These are phyloP conservation scores for Cucurbitaria berberidis DNA, from an alignment of 2,329 filamentous ascomycete species.

Conservation along the genomic window DNA sequence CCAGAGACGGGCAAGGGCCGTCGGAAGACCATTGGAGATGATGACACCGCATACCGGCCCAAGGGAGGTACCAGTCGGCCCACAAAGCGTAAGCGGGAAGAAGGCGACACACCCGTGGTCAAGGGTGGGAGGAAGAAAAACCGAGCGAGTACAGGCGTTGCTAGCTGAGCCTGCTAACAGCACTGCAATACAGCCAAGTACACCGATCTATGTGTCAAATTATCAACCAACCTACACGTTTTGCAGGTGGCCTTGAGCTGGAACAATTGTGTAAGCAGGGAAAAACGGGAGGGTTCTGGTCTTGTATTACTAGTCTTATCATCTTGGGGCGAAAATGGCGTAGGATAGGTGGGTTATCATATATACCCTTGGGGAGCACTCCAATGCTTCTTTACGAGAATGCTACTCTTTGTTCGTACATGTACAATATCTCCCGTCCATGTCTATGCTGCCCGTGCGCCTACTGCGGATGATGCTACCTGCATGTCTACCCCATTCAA, in stretches of 20 bases:
- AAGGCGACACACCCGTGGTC: constrained; percentile 33
- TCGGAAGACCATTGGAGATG: constrained; percentile 43
- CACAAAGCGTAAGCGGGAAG: constrained; percentile 53
- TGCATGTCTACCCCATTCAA: not conserved
- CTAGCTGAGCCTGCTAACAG: constrained; percentile 6
- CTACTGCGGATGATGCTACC: too few relatives aligned
- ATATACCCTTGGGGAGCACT: not conserved
- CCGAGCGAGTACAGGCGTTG: constrained; percentile 31
- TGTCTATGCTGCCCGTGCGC: not conserved
- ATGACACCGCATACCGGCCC: constrained; percentile 56
- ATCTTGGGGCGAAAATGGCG: not conserved
- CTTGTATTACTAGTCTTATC: not conserved
- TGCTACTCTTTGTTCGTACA: not conserved
- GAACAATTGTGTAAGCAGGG: not conserved
- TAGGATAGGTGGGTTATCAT: not conserved
- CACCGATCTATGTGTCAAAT: not conserved
- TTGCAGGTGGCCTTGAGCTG: too few relatives aligned
- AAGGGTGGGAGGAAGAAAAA: constrained; percentile 45
- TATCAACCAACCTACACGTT: not conserved
- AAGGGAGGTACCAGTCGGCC: constrained; percentile 55
- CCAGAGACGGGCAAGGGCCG: constrained; percentile 37
- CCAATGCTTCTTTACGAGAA: not conserved
- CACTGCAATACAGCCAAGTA: not conserved
- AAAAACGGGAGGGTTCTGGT: not conserved
- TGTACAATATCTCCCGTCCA: not conserved